Conservation (phyloP, 768 basidiomycete genomes). For the Pleurotus tuoliensis region DNA sequence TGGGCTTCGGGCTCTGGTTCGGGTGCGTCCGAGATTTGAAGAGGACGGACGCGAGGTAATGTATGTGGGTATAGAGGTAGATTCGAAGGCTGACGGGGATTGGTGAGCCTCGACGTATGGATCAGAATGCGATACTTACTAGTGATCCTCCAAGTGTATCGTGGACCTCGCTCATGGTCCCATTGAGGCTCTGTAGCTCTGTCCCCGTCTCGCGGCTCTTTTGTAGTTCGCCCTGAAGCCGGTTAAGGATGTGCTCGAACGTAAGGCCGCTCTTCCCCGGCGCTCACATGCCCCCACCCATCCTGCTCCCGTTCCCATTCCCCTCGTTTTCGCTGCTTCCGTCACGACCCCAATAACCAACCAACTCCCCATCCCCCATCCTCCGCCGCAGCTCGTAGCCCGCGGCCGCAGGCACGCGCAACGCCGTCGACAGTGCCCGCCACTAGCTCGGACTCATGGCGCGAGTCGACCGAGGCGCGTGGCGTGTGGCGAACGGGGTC, state of each 20-base stretch:
- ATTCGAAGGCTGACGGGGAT: slow-evolving; percentile 45
- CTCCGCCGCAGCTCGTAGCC: too few species aligned
- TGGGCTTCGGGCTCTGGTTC: slow-evolving; percentile 19
- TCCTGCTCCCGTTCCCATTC: slow-evolving; percentile 23
- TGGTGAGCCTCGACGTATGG: neutral
- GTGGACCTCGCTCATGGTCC: slow-evolving; percentile 83
- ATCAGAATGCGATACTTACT: slow-evolving; percentile 39
- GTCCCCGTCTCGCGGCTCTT: too few species aligned
- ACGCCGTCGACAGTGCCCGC: too few species aligned
- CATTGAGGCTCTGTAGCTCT: slow-evolving; percentile 37
- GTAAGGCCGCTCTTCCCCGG: slow-evolving; percentile 77
- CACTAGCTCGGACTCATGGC: too few species aligned
- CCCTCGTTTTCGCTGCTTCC: too few species aligned
- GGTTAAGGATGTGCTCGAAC: slow-evolving; percentile 54
- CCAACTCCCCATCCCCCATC: too few species aligned
- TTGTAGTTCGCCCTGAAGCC: too few species aligned
- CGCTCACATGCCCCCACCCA: slow-evolving; percentile 65
- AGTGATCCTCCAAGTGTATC: slow-evolving; percentile 83
- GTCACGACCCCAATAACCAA: too few species aligned
- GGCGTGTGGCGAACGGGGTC: too few species aligned
- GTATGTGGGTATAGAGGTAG: slow-evolving; percentile 59
- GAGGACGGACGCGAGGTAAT: slow-evolving; percentile 62
- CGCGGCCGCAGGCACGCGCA: too few species aligned
- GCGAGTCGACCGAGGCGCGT: too few species aligned
- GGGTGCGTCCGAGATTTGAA: slow-evolving; percentile 22